phyloP scores from a whole-genome alignment of 305 asterid genomes.

The Stenogyne calaminthoides region DNA sequence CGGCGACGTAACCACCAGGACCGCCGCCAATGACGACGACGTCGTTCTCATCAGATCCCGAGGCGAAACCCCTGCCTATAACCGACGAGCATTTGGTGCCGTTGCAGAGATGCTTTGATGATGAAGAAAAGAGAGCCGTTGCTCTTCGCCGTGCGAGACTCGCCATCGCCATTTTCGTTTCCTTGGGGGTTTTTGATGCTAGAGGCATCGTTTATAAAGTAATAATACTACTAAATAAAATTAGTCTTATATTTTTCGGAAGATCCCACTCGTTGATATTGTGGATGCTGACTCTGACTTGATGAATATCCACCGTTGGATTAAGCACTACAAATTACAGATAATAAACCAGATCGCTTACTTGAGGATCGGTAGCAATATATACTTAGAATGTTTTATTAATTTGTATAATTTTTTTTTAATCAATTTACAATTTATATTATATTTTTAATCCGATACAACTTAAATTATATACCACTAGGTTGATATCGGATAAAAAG shows the following conservation, averaged over 20 bases:
- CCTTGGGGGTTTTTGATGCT: background rate
- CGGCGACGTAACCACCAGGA: constrained; percentile 96
- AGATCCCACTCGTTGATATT: background rate
- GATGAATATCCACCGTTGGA: background rate
- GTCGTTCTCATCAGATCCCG: constrained; percentile 86
- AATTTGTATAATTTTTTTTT: no score
- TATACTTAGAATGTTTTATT: no score
- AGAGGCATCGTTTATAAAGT: background rate
- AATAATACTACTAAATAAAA: background rate
- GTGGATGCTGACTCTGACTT: background rate
- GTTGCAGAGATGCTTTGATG: constrained; percentile 34
- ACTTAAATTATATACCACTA: no score
- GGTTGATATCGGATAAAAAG: no score
- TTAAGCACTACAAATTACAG: background rate
- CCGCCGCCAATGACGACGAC: constrained; percentile 92
- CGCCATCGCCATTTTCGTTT: constrained; percentile 72
- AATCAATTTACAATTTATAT: no score
- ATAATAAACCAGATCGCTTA: background rate
- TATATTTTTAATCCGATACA: no score
- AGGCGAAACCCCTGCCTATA: constrained; percentile 57
- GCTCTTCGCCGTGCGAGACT: constrained; percentile 68
- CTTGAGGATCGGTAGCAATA: no score
- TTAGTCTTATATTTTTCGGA: background rate
- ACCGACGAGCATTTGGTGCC: constrained; percentile 39
- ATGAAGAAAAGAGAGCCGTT: constrained; percentile 45